Evolutionary conservation across 2,329 filamentous ascomycete species (phyloP).

Genomic region (Cladophialophora bantiana): DNA sequence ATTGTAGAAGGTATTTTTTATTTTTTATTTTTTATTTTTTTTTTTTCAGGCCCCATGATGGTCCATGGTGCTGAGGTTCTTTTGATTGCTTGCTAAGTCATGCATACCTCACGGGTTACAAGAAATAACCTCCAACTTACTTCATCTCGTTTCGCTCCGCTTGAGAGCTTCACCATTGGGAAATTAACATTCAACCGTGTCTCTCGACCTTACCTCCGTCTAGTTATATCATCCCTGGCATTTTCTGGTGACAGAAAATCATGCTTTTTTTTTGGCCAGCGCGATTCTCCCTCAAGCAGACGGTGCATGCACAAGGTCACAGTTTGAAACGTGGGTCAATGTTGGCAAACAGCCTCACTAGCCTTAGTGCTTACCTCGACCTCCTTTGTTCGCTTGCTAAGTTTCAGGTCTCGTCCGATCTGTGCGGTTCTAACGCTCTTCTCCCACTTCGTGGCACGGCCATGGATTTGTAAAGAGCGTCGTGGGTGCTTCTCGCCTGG

Average conservation of each 20-base stretch:
- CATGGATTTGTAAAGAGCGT: neutral
- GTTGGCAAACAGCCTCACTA: neutral
- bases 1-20: neutral
- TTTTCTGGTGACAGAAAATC: neutral
- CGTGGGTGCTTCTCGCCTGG: neutral
- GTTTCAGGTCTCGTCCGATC: neutral
- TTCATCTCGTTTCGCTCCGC: neutral
- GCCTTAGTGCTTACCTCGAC: slow-evolving; percentile 4
- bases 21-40: too few relatives aligned
- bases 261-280: neutral
- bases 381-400: neutral
- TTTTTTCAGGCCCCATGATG: slow-evolving; percentile 7
- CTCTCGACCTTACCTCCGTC: neutral
- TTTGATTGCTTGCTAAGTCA: neutral
- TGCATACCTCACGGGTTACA: neutral
- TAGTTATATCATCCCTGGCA: neutral
- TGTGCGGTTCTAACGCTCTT: neutral
- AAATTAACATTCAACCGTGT: neutral
- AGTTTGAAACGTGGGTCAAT: neutral
- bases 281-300: neutral
- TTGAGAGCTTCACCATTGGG: neutral
- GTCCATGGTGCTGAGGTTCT: neutral
- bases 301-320: neutral
- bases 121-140: too few relatives aligned
- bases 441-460: neutral